These are phyloP conservation scores for Ascochyta pisi DNA, from an alignment of 2,329 filamentous ascomycete species.

Conservation along the genomic window DNA sequence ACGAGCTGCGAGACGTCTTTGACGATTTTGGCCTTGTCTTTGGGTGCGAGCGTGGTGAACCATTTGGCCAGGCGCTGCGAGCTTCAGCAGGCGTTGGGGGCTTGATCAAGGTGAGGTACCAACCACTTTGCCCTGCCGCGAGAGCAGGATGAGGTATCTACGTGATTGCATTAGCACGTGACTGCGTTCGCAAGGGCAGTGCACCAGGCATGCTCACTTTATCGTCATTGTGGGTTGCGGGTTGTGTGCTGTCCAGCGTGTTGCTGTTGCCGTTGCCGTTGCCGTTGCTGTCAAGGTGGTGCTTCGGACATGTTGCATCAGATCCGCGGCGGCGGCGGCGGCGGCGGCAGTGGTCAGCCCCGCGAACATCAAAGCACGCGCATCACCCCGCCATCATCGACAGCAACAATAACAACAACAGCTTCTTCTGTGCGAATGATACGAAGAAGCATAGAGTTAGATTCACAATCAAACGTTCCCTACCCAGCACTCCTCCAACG, in stretches of 20 bases:
- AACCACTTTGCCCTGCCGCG: slow-evolving; percentile 99
- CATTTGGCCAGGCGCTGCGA: slow-evolving; percentile 94
- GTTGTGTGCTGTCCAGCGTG: slow-evolving; percentile 9
- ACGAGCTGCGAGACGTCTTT: slow-evolving; percentile 99
- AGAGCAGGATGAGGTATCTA: slow-evolving; percentile 97
- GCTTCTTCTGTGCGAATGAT: background rate
- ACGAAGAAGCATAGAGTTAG: background rate
- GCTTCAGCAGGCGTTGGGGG: slow-evolving; percentile 40
- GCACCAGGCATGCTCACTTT: slow-evolving; percentile 53
- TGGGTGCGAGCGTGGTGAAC: slow-evolving; percentile 97
- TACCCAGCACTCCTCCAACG: background rate
- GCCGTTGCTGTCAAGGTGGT: no score
- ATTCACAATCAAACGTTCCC: background rate
- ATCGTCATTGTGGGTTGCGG: slow-evolving; percentile 58
- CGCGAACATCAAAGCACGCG: slow-evolving; percentile 28
- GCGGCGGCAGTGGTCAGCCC: slow-evolving; percentile 18
- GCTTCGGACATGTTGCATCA: slow-evolving; percentile 18
- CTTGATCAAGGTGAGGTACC: slow-evolving; percentile 51
- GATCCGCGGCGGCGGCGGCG: slow-evolving; percentile 21
- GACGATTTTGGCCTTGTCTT: slow-evolving; percentile 99
- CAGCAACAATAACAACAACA: slow-evolving; percentile 1
- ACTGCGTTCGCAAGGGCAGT: background rate
- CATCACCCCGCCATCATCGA: slow-evolving; percentile 28
- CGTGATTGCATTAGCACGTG: slow-evolving; percentile 15
- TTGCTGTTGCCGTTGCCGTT: no score